phyloP scores from a whole-genome alignment of 2,329 filamentous ascomycete species.

The Nigrospora osmanthi region DNA sequence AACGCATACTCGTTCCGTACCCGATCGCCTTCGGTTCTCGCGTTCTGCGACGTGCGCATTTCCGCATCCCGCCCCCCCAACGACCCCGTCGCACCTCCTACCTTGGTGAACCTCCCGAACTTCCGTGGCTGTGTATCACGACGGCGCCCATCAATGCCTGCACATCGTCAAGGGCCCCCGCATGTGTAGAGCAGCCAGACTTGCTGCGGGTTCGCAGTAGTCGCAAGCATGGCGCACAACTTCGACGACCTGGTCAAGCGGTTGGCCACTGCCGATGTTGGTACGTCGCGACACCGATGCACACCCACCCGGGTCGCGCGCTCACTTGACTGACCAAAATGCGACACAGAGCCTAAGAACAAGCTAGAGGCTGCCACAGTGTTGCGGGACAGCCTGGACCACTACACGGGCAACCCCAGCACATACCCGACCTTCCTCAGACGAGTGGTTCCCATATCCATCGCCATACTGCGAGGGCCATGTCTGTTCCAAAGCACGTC shows the following conservation, averaged over 20 bases:
- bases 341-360: conserved; percentile 61
- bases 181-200: conserved; percentile 7
- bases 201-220: conserved; percentile 25
- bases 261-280: conserved; percentile 47
- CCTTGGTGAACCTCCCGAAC: no score
- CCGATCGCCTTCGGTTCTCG: no score
- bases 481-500: conserved; percentile 90
- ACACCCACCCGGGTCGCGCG: neutral
- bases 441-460: conserved; percentile 83
- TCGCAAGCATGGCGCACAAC: conserved; percentile 50
- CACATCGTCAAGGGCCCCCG: conserved; percentile 1
- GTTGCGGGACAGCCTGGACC: conserved; percentile 84
- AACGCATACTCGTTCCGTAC: no score
- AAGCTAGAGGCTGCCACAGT: conserved; percentile 79
- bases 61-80: no score
- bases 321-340: conserved; percentile 4
- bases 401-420: conserved; percentile 66
- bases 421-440: conserved; percentile 77
- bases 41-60: no score
- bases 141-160: neutral
- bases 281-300: conserved; percentile 25
- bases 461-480: conserved; percentile 74
- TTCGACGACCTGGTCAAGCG: conserved; percentile 58
- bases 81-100: no score
- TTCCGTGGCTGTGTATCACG: neutral